Conservation (phyloP, 176 grass and related monocot genomes). For the Dendrocalamus sinicus region DNA sequence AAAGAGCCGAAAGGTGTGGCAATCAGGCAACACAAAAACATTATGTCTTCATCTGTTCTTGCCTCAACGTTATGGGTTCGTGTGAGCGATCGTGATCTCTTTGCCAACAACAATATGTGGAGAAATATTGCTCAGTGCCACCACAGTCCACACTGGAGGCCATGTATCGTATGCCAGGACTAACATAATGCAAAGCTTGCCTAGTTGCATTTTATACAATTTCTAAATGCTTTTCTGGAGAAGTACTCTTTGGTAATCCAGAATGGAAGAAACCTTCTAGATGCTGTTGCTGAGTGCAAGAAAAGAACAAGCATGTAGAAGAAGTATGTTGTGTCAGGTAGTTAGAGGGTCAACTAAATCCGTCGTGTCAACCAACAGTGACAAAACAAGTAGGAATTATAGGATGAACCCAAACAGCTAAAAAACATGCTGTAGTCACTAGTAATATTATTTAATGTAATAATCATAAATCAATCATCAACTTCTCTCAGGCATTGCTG, state of each 20-base stretch:
- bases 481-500: conserved; percentile 30
- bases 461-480: conserved; percentile 36
- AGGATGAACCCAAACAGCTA: conserved; percentile 29
- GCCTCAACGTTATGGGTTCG: no score
- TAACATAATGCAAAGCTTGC: conserved; percentile 10
- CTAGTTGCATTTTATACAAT: conserved; percentile 1
- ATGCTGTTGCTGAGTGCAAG: conserved; percentile 12
- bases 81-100: no score
- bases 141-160: neutral
- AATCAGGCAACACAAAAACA: no score
- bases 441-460: conserved; percentile 27
- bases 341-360: conserved; percentile 51
- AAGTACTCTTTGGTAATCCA: conserved; percentile 7
- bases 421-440: conserved; percentile 19
- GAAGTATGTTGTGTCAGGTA: conserved; percentile 41
- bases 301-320: conserved; percentile 18
- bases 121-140: conserved; percentile 9
- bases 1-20: no score
- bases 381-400: conserved; percentile 51
- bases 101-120: neutral
- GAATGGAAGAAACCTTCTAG: conserved; percentile 34
- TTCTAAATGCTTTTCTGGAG: conserved; percentile 6
- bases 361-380: conserved; percentile 50
- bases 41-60: no score
- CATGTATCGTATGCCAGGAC: neutral